phyloP scores from a whole-genome alignment of 345 rosid genomes.

The Sonneratia caseolaris region DNA sequence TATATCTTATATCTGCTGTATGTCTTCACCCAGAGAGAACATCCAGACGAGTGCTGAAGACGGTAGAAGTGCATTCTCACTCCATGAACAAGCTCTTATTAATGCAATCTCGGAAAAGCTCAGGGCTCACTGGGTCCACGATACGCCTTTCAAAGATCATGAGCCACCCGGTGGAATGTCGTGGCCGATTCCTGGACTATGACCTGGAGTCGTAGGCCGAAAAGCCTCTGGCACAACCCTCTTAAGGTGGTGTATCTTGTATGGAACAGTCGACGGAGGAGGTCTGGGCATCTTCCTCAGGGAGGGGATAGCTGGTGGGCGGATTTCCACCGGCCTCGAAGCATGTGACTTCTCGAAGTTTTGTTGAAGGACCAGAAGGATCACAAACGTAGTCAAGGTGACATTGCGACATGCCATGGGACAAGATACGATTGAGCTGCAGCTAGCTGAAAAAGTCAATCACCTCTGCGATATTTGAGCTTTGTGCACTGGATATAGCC shows the following conservation, averaged over 20 bases:
- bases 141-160: neutral
- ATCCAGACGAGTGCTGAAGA: neutral
- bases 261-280: conserved; percentile 9
- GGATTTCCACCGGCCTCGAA: conserved; percentile 6
- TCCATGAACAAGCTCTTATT: neutral
- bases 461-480: neutral
- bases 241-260: conserved; percentile 5
- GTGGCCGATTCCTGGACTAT: conserved; percentile 13
- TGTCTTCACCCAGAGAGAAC: neutral
- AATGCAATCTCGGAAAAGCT: neutral
- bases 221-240: conserved; percentile 11
- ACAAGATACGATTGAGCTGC: neutral
- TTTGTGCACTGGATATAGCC: neutral
- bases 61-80: neutral
- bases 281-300: neutral
- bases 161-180: conserved; percentile 7
- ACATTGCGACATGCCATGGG: conserved; percentile 9
- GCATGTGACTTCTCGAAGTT: conserved; percentile 5
- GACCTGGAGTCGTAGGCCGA: conserved; percentile 14
- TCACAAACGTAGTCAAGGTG: neutral
- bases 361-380: neutral
- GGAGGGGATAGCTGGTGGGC: conserved; percentile 1
- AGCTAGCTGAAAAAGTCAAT: too few species aligned
- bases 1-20: neutral
- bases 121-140: neutral